Conservation (phyloP, 306 rosid species). For the Ziziphus jujuba region DNA sequence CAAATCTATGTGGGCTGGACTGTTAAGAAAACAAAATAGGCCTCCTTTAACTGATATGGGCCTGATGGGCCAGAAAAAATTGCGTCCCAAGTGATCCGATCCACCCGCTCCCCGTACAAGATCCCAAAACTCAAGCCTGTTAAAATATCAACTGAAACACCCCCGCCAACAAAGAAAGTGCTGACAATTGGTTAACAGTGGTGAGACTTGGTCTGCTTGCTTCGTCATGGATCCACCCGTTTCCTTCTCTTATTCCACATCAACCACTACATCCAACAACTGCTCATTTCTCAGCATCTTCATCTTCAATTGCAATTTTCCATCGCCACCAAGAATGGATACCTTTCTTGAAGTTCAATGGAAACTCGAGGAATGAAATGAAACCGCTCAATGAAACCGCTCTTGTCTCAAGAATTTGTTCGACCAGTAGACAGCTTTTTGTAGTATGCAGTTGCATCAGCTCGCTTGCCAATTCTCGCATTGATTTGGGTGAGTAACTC, state of each 20-base stretch:
- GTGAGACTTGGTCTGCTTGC: constrained; percentile 27
- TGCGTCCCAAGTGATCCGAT: too few relatives aligned
- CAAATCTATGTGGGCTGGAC: too few relatives aligned
- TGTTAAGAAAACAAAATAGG: too few relatives aligned
- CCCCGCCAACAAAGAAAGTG: too few relatives aligned
- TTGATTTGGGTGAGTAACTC: constrained; percentile 42
- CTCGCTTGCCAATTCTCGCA: constrained; percentile 1
- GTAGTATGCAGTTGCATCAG: constrained; percentile 28
- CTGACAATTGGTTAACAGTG: constrained; percentile 26
- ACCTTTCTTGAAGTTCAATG: constrained; percentile 5
- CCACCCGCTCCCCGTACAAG: too few relatives aligned
- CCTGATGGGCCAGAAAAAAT: too few relatives aligned
- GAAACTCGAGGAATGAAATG: constrained; percentile 13
- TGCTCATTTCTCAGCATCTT: constrained; percentile 10
- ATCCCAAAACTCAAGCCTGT: too few relatives aligned
- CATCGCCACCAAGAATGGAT: constrained; percentile 10
- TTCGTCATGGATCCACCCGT: constrained; percentile 16
- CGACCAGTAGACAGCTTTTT: constrained; percentile 20
- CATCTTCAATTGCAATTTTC: constrained; percentile 8
- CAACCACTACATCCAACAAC: constrained; percentile 8
- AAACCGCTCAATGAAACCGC: constrained; percentile 25
- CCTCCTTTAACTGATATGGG: too few relatives aligned
- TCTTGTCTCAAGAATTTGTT: constrained; percentile 8
- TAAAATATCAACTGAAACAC: too few relatives aligned
- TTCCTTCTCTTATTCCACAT: constrained; percentile 16